Conservation (phyloP, 1,284 basidiomycete genomes). For the Sporisorium scitamineum region DNA sequence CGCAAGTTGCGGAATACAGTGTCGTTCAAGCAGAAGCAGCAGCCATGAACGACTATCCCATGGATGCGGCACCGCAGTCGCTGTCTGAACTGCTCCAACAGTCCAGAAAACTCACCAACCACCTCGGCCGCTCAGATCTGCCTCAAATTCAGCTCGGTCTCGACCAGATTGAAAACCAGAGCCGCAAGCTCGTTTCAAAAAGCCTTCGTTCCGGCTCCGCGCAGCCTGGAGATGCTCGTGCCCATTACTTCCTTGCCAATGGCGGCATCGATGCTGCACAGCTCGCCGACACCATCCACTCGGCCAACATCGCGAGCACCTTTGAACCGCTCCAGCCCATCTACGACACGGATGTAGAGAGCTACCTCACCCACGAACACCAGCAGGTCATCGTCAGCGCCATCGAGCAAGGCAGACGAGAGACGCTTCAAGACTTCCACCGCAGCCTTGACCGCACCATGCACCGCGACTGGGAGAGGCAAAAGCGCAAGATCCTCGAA, state of each 20-base stretch:
- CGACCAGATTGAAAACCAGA: conserved; percentile 89
- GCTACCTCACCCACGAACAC: conserved; percentile 86
- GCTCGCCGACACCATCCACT: conserved; percentile 81
- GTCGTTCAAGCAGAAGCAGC: background rate
- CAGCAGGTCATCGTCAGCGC: conserved; percentile 93
- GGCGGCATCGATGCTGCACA: conserved; percentile 88
- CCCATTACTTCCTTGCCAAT: conserved; percentile 79
- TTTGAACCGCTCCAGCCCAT: conserved; percentile 89
- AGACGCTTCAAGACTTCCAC: conserved; percentile 88
- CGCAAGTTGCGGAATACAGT: background rate
- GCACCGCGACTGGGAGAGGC: conserved; percentile 86
- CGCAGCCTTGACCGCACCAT: conserved; percentile 80
- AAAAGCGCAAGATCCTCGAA: conserved; percentile 89
- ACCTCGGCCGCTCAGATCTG: conserved; percentile 74
- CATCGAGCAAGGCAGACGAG: conserved; percentile 87
- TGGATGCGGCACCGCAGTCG: conserved; percentile 56
- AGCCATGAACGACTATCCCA: conserved; percentile 55
- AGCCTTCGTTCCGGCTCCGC: conserved; percentile 73
- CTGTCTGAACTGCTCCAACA: conserved; percentile 66
- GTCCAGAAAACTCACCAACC: conserved; percentile 66
- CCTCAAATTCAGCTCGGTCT: conserved; percentile 87
- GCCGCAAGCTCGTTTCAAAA: conserved; percentile 64
- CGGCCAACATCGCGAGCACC: conserved; percentile 83
- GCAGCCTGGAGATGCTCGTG: conserved; percentile 69
- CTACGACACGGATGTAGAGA: conserved; percentile 86